A percentile compares a stretch with the other conserved stretches of the same genome.
Evolutionary conservation across 2,329 filamentous ascomycete genomes (phyloP).

Genomic region (Epichloe sibirici): DNA sequence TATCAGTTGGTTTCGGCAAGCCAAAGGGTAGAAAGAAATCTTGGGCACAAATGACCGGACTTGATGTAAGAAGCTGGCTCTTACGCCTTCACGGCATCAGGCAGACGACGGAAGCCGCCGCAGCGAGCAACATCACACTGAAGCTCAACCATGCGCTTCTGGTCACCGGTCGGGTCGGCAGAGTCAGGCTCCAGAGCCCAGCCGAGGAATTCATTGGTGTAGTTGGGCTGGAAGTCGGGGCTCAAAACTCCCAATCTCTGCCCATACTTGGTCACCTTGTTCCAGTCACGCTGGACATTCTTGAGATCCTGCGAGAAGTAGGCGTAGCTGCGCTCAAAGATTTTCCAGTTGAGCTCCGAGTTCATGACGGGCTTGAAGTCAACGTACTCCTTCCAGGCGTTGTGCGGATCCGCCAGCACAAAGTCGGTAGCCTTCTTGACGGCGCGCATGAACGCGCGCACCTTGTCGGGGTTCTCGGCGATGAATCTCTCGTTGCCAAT

Average conservation of each 20-base stretch:
- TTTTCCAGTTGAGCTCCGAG: slow-evolving; percentile 58
- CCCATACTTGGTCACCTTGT: slow-evolving; percentile 65
- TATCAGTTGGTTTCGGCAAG: not conserved
- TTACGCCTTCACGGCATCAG: slow-evolving; percentile 6
- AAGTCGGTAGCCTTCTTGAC: slow-evolving; percentile 65
- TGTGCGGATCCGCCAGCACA: slow-evolving; percentile 49
- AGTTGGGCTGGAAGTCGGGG: slow-evolving; percentile 55
- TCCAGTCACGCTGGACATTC: slow-evolving; percentile 65
- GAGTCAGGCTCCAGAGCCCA: slow-evolving; percentile 57
- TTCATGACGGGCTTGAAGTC: slow-evolving; percentile 62
- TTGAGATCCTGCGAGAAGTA: slow-evolving; percentile 65
- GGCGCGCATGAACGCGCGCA: slow-evolving; percentile 55
- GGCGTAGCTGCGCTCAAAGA: slow-evolving; percentile 66
- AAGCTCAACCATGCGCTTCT: slow-evolving; percentile 60
- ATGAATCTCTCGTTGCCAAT: slow-evolving; percentile 66
- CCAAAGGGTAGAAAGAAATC: not conserved
- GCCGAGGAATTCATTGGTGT: slow-evolving; percentile 57
- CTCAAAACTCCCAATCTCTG: slow-evolving; percentile 58
- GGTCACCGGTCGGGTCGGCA: slow-evolving; percentile 55
- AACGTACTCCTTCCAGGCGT: slow-evolving; percentile 56
- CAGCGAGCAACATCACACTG: slow-evolving; percentile 53
- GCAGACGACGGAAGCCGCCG: slow-evolving; percentile 50
- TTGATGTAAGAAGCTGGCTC: not conserved
- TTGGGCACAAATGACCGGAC: too few relatives aligned
- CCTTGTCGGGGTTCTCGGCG: slow-evolving; percentile 50